Conservation (phyloP, 23 red algal species). For the Pyropia yezoensis region DNA sequence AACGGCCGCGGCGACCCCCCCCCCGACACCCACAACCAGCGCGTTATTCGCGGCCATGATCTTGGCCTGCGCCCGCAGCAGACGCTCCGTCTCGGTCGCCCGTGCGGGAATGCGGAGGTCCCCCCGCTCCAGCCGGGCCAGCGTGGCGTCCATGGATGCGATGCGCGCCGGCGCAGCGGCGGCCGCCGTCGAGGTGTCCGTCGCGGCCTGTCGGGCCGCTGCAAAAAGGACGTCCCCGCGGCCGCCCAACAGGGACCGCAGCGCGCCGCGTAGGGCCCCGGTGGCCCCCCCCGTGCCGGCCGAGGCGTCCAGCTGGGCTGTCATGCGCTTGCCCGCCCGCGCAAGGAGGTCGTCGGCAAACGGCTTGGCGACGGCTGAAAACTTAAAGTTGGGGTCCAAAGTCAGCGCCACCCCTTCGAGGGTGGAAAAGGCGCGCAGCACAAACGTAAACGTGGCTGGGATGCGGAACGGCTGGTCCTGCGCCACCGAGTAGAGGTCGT, state of each 20-base stretch:
- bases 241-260: constrained; percentile 13
- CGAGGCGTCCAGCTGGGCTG: not conserved
- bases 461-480: constrained; percentile 80
- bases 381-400: constrained; percentile 63
- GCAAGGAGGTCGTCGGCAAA: constrained; percentile 56
- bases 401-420: constrained; percentile 54
- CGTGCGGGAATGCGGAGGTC: constrained; percentile 62
- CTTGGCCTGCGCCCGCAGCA: constrained; percentile 60
- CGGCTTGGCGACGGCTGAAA: constrained; percentile 60
- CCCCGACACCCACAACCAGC: constrained; percentile 30
- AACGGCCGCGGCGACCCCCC: constrained; percentile 29
- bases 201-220: constrained; percentile 12
- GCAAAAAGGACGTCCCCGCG: constrained; percentile 20
- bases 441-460: constrained; percentile 65
- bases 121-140: constrained; percentile 52
- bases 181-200: constrained; percentile 21
- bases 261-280: constrained; percentile 15
- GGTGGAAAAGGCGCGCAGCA: constrained; percentile 71
- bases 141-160: constrained; percentile 56
- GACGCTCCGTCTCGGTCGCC: constrained; percentile 60
- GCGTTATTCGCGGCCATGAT: constrained; percentile 37
- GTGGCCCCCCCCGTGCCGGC: constrained; percentile 9
- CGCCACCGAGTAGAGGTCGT: constrained; percentile 74
- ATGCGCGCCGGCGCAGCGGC: constrained; percentile 35
- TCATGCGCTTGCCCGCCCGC: constrained; percentile 21